Evolutionary conservation across 352 stramenopile genomes (phyloP), one percentile per base, ranked within the genome.

Genomic region (Phytophthora hybrid): DNA sequence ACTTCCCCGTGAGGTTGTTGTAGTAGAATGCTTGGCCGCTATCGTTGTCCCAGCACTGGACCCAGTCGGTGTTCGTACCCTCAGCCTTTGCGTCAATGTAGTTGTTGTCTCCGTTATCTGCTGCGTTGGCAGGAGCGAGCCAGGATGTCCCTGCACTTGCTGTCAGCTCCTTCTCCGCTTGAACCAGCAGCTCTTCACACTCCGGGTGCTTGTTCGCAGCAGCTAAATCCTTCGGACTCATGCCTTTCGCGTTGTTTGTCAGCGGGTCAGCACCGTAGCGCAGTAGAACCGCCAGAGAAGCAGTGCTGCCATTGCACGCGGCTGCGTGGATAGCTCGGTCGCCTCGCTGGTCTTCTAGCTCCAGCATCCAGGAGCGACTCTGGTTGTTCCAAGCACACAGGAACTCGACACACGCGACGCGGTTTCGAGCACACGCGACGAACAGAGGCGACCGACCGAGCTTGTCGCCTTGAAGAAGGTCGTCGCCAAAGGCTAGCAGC

Each of bases 1-100:
- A 92, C 59, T 90, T 90, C 19, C 84, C 84, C 23, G 84, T 85
- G n/a, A 87, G 63, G 52, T 92, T 92, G 72, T 92, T 84, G 81
- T 92, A 92, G 75, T 89, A 92, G 29, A 92, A 92, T 1, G 82
- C 69, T 29, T 87, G 79, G 2, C 75, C 72, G 44, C 77, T 92
- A 60, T 81, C 68, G 31, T 80, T 87, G 58, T 92, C 84, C 82
- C 80, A 90, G 71, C 84, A 92, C 62, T 92, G 79, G 51, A 88
- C 82, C 82, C 84, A 92, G 59, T 73, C 64, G 10, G 18, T 59
- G 41, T 23, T 73, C 16, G 39, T 47, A 1, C 57, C 69, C 8
- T 84, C 79, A 31, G 26, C 29, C 10, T 52, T 61, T 4, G 23
- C 31, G 16, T 57, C 37, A 23, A 11, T 49, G 16, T 63, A 65